These are phyloP conservation scores for Leptoxyphium fumago DNA, from an alignment of 2,329 filamentous ascomycete species.

Conservation along the genomic window DNA sequence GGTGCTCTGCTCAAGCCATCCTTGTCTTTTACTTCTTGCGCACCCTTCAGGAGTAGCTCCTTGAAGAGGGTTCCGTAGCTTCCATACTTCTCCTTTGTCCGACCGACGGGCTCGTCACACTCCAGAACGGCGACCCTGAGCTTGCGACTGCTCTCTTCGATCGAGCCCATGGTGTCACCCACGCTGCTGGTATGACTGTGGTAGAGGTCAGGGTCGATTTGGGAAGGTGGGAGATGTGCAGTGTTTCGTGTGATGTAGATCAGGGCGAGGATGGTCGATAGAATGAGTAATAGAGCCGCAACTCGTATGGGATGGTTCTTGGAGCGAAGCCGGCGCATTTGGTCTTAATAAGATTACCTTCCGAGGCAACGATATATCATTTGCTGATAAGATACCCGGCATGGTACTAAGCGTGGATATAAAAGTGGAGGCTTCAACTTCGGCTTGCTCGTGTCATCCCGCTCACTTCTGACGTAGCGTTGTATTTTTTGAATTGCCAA, in stretches of 20 bases:
- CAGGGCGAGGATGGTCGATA: not conserved
- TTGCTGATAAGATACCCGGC: no score
- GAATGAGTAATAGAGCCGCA: not conserved
- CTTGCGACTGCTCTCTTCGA: not conserved
- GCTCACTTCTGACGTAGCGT: no score
- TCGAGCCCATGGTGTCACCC: not conserved
- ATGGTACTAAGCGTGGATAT: no score
- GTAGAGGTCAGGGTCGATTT: no score
- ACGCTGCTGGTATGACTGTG: not conserved
- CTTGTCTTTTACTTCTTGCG: slow-evolving; percentile 28
- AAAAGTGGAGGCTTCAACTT: no score
- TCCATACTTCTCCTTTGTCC: slow-evolving; percentile 49
- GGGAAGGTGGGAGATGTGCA: not conserved
- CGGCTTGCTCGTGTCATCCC: no score
- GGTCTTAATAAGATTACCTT: no score
- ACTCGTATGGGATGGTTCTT: not conserved
- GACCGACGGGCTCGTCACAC: slow-evolving; percentile 61
- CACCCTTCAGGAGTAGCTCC: slow-evolving; percentile 35
- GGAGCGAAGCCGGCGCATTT: not conserved
- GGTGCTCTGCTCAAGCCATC: slow-evolving; percentile 31
- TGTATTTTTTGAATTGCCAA: no score
- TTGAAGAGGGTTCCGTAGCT: slow-evolving; percentile 53
- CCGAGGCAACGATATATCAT: no score
- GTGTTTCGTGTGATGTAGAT: not conserved
- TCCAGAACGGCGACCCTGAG: slow-evolving; percentile 77